Evolutionary conservation across 2,329 filamentous ascomycete species (phyloP).

Genomic region (Trichoderma lentiforme): DNA sequence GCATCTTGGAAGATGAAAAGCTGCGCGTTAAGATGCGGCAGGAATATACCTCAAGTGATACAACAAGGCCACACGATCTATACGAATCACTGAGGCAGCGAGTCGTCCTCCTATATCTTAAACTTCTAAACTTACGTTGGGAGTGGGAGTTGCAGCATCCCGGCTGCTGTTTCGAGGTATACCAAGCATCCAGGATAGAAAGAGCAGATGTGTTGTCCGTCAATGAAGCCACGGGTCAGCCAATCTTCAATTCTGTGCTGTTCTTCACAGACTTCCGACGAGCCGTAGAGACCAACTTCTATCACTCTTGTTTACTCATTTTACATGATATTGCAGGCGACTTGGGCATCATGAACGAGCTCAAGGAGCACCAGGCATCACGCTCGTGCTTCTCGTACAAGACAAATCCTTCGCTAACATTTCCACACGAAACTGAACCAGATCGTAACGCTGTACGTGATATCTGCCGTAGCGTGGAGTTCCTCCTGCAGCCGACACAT

Average conservation of each 20-base stretch:
- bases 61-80: not conserved
- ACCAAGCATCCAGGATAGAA: not conserved
- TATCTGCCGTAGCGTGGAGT: not conserved
- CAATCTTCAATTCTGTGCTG: not conserved
- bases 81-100: not conserved
- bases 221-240: not conserved
- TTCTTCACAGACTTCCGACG: not conserved
- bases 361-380: not conserved
- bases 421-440: not conserved
- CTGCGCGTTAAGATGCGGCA: not conserved
- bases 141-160: not conserved
- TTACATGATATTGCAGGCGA: not conserved
- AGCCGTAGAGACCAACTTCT: not conserved
- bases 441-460: not conserved
- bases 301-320: not conserved
- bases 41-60: not conserved
- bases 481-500: not conserved
- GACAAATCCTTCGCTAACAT: not conserved
- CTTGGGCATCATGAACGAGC: not conserved
- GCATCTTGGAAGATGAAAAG: not conserved
- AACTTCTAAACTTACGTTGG: not conserved
- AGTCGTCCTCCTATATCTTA: not conserved
- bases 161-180: not conserved
- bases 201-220: not conserved
- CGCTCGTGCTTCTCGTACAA: not conserved